Evolutionary conservation across 805 yeast species (phyloP).

Genomic region (Yamadazyma kitorensis): DNA sequence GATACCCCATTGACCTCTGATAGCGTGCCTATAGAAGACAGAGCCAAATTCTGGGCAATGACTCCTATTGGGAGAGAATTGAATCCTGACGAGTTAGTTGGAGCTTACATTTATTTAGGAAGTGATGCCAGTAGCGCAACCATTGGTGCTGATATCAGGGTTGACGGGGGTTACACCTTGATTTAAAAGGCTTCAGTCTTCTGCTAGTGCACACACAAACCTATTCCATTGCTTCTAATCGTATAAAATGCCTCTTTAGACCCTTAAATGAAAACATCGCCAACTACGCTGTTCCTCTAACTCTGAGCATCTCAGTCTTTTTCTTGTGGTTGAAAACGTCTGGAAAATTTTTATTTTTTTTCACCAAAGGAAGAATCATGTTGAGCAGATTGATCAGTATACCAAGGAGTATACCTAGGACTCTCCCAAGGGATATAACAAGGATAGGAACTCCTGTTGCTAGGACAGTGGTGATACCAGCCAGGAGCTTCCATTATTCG

Average conservation of each 20-base stretch:
- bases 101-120: constrained; percentile 45
- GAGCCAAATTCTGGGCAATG: constrained; percentile 39
- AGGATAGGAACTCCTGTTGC: not conserved
- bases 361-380: too few species aligned
- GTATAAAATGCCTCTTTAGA: too few species aligned
- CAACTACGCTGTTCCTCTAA: too few species aligned
- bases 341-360: too few species aligned
- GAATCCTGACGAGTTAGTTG: constrained; percentile 40
- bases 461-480: not conserved
- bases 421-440: not conserved
- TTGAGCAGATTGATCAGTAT: constrained; percentile 4
- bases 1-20: constrained; percentile 16
- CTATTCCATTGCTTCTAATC: too few species aligned
- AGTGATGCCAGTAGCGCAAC: constrained; percentile 43
- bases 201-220: not conserved
- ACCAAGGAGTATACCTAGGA: constrained; percentile 5
- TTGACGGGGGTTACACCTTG: constrained; percentile 45
- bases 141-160: constrained; percentile 44
- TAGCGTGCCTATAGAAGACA: constrained; percentile 32
- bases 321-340: too few species aligned
- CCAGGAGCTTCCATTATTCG: constrained; percentile 11
- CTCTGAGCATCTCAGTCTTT: too few species aligned
- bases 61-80: constrained; percentile 47
- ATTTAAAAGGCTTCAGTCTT: constrained; percentile 4
- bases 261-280: too few species aligned